phyloP scores from a whole-genome alignment of 2,329 filamentous ascomycete genomes.

The Diaporthe velutina region DNA sequence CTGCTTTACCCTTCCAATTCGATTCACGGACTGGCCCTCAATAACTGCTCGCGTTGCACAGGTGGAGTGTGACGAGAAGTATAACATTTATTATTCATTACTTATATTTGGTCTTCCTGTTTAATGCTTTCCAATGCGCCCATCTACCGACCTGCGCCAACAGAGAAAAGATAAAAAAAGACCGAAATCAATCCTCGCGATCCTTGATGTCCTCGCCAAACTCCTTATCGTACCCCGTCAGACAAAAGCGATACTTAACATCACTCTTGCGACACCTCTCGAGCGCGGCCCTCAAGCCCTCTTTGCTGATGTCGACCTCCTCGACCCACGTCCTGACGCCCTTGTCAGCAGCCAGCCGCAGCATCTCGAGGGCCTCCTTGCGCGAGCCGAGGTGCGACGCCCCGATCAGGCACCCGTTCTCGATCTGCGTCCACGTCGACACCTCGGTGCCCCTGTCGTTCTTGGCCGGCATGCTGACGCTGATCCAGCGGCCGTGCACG shows the following conservation, averaged over 20 bases:
- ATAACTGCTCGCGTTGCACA: not conserved
- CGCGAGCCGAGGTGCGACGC: conserved; percentile 79
- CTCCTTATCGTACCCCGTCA: conserved; percentile 77
- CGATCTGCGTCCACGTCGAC: conserved; percentile 80
- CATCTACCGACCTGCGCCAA: not conserved
- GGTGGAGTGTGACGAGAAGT: fast-evolving
- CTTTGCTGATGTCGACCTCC: conserved; percentile 79
- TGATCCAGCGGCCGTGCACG: conserved; percentile 84
- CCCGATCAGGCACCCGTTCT: conserved; percentile 81
- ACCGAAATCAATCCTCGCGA: conserved; percentile 18
- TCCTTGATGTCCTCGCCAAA: conserved; percentile 62
- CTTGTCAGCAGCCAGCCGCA: conserved; percentile 78
- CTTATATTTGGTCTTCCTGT: not conserved
- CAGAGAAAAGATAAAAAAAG: too few species aligned
- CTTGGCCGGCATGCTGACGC: conserved; percentile 75
- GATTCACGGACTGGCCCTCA: not conserved
- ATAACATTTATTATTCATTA: not conserved
- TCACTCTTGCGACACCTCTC: conserved; percentile 77
- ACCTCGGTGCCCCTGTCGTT: conserved; percentile 80
- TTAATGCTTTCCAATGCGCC: not conserved
- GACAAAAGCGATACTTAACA: conserved; percentile 81
- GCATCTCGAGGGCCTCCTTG: conserved; percentile 78
- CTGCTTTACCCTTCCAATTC: too few species aligned
- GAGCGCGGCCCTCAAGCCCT: conserved; percentile 78
- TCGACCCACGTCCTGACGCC: conserved; percentile 79